phyloP scores from a whole-genome alignment of 331 rosid genomes.

The Pyrus hybrid region DNA sequence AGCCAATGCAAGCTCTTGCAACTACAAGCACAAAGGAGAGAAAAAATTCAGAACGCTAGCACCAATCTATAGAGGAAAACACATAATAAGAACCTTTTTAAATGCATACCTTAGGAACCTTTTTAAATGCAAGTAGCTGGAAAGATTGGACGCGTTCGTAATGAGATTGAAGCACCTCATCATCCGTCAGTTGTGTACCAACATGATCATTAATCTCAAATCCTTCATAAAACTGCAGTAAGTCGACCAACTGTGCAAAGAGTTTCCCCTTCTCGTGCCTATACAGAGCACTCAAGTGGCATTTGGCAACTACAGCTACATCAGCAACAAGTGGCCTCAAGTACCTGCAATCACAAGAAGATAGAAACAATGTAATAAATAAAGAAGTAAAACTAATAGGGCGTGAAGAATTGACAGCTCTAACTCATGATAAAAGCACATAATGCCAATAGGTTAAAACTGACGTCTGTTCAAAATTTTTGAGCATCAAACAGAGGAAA shows the following conservation, averaged over 20 bases:
- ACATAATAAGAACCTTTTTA: not conserved
- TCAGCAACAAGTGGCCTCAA: slow-evolving; percentile 94
- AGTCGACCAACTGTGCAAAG: slow-evolving; percentile 89
- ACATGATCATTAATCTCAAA: slow-evolving; percentile 94
- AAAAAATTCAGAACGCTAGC: slow-evolving; percentile 1
- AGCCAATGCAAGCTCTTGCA: slow-evolving; percentile 73
- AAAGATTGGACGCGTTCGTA: slow-evolving; percentile 76
- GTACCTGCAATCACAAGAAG: slow-evolving; percentile 42
- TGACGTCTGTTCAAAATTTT: not conserved
- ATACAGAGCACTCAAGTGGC: slow-evolving; percentile 91
- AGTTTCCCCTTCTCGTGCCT: slow-evolving; percentile 89
- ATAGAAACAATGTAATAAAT: not conserved
- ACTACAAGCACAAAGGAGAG: slow-evolving; percentile 43
- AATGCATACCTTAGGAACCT: slow-evolving; percentile 23
- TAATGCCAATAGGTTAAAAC: not conserved
- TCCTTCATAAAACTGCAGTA: slow-evolving; percentile 86
- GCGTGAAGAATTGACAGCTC: not conserved
- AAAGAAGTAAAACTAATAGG: slow-evolving; percentile 1
- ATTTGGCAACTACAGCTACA: slow-evolving; percentile 90
- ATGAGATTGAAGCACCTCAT: slow-evolving; percentile 89
- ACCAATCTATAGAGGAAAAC: not conserved
- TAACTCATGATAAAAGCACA: not conserved
- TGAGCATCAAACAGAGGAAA: not conserved
- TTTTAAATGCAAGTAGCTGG: slow-evolving; percentile 82
- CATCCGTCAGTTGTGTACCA: slow-evolving; percentile 84